Conservation (phyloP, 352 stramenopile species). For the Globisporangium nunn region DNA sequence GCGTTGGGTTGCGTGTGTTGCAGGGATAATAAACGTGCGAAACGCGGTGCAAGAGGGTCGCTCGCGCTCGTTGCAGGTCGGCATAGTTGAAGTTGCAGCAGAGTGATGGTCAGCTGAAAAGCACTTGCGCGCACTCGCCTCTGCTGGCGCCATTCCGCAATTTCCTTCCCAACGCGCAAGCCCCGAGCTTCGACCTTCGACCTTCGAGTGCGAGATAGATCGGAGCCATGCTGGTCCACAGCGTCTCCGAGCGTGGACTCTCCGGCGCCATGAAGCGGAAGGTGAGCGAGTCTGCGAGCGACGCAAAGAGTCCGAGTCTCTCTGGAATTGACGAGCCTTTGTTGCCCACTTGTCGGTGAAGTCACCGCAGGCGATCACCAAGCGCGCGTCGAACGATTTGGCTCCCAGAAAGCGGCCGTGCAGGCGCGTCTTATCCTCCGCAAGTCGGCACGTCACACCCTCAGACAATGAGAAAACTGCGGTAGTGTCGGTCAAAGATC, state of each 20-base stretch:
- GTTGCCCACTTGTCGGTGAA: background rate
- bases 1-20: background rate
- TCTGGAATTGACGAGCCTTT: background rate
- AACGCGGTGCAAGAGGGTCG: background rate
- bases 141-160: constrained; percentile 4
- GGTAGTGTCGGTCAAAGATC: background rate
- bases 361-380: background rate
- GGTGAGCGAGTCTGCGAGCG: background rate
- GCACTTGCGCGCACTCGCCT: background rate
- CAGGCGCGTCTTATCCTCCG: background rate
- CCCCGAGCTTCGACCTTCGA: background rate
- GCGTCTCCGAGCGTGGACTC: background rate
- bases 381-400: background rate
- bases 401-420: background rate
- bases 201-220: too few relatives aligned
- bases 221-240: background rate
- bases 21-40: background rate
- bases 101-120: constrained; percentile 6
- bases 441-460: background rate
- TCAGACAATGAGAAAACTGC: background rate
- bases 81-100: constrained; percentile 5
- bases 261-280: background rate
- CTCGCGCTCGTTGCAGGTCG: background rate
- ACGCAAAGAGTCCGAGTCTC: background rate
- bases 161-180: constrained; percentile 2